phyloP scores from a whole-genome alignment of 352 stramenopile species.

The Thalassiosira exigua region DNA sequence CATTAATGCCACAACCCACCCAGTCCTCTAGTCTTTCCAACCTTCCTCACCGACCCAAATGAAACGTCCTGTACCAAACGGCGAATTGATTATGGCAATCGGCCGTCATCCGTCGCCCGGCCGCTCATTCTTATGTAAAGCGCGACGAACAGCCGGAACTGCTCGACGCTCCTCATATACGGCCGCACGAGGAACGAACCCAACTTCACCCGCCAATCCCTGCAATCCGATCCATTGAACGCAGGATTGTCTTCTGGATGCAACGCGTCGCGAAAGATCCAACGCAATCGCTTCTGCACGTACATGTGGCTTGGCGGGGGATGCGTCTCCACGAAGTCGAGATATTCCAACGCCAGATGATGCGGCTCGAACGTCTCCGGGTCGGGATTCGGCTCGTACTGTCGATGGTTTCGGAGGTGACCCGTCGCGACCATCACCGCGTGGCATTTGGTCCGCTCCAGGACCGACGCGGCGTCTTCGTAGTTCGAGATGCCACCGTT shows the following conservation, averaged over 20 bases:
- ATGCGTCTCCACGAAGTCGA: slow-evolving; percentile 51
- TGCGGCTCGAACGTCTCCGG: slow-evolving; percentile 8
- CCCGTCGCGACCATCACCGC: slow-evolving; percentile 56
- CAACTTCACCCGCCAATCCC: slow-evolving; percentile 52
- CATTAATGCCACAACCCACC: too few relatives aligned
- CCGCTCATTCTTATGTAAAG: slow-evolving; percentile 52
- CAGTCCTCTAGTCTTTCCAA: slow-evolving; percentile 17
- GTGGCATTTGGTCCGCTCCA: slow-evolving; percentile 50
- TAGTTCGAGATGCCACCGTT: slow-evolving; percentile 51
- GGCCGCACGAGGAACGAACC: slow-evolving; percentile 64
- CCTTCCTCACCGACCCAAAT: slow-evolving; percentile 38
- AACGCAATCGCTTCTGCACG: slow-evolving; percentile 66
- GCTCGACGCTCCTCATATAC: slow-evolving; percentile 52
- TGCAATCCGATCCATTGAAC: slow-evolving; percentile 34
- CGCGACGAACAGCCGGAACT: slow-evolving; percentile 62
- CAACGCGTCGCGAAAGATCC: slow-evolving; percentile 60
- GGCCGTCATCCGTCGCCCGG: background rate
- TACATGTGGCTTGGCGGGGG: slow-evolving; percentile 61
- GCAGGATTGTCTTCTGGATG: slow-evolving; percentile 30
- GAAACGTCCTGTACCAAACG: slow-evolving; percentile 35
- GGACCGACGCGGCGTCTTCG: slow-evolving; percentile 23
- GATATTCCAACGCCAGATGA: slow-evolving; percentile 51
- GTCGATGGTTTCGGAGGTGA: slow-evolving; percentile 54
- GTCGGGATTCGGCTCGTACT: slow-evolving; percentile 1
- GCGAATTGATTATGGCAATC: slow-evolving; percentile 13